Evolutionary conservation across 2,329 filamentous ascomycete species (phyloP), one percentile per base, ranked within the genome.

Genomic region (Calcarisporium arbuscula): DNA sequence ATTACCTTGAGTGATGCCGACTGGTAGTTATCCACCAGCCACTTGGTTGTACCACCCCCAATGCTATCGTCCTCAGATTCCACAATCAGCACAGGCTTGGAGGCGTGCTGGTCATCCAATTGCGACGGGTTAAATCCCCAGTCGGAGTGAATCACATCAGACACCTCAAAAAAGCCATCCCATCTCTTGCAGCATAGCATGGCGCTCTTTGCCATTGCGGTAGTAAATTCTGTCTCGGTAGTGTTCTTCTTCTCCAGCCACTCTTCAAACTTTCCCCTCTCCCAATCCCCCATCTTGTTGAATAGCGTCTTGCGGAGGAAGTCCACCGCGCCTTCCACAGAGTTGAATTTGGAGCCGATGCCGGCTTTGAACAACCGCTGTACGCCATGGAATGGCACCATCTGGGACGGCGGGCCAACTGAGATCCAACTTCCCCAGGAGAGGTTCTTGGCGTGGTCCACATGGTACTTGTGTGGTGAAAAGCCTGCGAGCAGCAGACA

Each of bases 141-240:
- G 19, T 49, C 45, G 2, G 44, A 42, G 34, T 47, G 42, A 15
- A 51, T 36, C 17, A 48, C 42, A 28, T 48, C 47, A 2, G 44
- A 39, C 21, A 47, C 45, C 16, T 51, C 45, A 31, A 47, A 40
- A 18, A 49, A 51, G 6, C 47, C 48, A 18, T 47, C 45, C 45
- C 47, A 51, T n/a, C 42, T 41, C 9, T 35, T 15, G 19, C 30
- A 41, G 15, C 33, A 43, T 28, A 20, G 32, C 15, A 48, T 32
- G 1, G 41, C 29, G 6, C 39, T 30, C 2, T n/a, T 11, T 8
- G 45, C 46, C 38, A 45, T 33, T 8, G 22, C 16, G 1, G 9
- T 18, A 18, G 43, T 27, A 19, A 45, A 45, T 10, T 38, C 30
- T 7, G 36, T 27, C 19, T 43, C 38, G 5, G 38, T 40, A 5